A percentile compares a stretch with the other conserved stretches of the same genome.
Conservation (phyloP, 1,284 basidiomycete species). For the Vanrija sp. region DNA sequence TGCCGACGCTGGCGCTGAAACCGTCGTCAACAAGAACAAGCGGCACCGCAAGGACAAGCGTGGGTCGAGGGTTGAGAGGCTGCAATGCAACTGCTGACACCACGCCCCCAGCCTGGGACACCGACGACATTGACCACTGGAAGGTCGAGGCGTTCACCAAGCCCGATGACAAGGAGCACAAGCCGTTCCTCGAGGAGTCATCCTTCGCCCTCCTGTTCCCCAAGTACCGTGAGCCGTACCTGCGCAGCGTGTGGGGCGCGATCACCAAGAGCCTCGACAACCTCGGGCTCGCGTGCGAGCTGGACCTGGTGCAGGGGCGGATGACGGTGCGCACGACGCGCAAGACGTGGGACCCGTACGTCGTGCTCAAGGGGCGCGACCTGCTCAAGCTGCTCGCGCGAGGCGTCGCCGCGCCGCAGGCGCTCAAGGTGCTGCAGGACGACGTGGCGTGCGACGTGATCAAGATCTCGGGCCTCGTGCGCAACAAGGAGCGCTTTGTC, state of each 20-base stretch:
- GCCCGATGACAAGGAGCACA: slow-evolving; percentile 55
- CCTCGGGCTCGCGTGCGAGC: slow-evolving; percentile 81
- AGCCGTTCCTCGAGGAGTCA: slow-evolving; percentile 86
- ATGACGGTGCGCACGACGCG: slow-evolving; percentile 97
- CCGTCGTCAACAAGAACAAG: slow-evolving; percentile 72
- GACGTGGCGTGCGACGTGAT: slow-evolving; percentile 92
- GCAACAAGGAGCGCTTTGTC: slow-evolving; percentile 96
- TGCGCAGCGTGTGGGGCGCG: slow-evolving; percentile 89
- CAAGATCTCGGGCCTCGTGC: slow-evolving; percentile 89
- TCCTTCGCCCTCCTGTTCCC: slow-evolving; percentile 98
- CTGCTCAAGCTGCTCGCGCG: slow-evolving; percentile 92
- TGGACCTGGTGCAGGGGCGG: slow-evolving; percentile 92
- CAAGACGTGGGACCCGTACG: slow-evolving; percentile 95
- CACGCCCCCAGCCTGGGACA: slow-evolving; percentile 78
- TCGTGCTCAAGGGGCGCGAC: slow-evolving; percentile 92
- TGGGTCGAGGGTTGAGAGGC: slow-evolving; percentile 42
- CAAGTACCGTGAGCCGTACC: slow-evolving; percentile 95
- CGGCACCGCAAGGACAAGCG: slow-evolving; percentile 87
- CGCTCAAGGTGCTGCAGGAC: slow-evolving; percentile 87
- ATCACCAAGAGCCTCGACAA: slow-evolving; percentile 83
- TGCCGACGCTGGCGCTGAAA: slow-evolving; percentile 5
- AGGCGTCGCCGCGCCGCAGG: slow-evolving; percentile 74
- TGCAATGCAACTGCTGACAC: neutral
- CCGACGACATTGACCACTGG: slow-evolving; percentile 99
- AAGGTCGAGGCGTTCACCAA: slow-evolving; percentile 75